phyloP scores from a whole-genome alignment of 345 rosid genomes.

The Litchi chinensis region DNA sequence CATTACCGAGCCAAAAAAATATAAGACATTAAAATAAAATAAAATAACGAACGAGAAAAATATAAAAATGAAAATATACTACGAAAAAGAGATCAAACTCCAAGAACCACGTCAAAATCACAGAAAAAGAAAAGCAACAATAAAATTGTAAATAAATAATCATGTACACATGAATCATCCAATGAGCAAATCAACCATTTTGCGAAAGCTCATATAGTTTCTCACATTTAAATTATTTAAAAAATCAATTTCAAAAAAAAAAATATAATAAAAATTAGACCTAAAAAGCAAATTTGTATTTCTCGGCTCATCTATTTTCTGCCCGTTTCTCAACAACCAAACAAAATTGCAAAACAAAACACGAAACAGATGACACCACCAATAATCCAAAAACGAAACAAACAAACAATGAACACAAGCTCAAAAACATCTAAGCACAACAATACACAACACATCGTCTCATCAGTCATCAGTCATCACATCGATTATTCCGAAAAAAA shows the following conservation, averaged over 20 bases:
- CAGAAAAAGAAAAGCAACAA: background rate
- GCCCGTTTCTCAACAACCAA: conserved; percentile 5
- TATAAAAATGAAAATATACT: background rate
- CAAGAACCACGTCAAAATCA: background rate
- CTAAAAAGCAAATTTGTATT: background rate
- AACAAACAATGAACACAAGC: background rate
- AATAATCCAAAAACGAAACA: background rate
- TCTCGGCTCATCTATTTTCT: background rate
- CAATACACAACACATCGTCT: background rate
- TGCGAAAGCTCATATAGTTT: background rate
- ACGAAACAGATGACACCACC: background rate
- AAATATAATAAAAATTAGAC: no score
- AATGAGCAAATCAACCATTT: background rate
- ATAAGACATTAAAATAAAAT: background rate
- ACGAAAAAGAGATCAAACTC: no score
- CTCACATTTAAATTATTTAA: background rate
- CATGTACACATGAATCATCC: background rate
- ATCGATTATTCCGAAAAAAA: background rate
- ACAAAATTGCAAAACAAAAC: background rate
- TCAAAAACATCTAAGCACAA: background rate
- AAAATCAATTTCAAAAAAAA: background rate
- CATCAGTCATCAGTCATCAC: background rate
- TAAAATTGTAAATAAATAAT: background rate
- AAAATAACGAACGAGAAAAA: background rate
- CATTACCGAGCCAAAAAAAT: background rate